A percentile compares a stretch with the other conserved stretches of the same genome.
Conservation (phyloP, 768 basidiomycete genomes). For the Austroboletus eburneus region DNA sequence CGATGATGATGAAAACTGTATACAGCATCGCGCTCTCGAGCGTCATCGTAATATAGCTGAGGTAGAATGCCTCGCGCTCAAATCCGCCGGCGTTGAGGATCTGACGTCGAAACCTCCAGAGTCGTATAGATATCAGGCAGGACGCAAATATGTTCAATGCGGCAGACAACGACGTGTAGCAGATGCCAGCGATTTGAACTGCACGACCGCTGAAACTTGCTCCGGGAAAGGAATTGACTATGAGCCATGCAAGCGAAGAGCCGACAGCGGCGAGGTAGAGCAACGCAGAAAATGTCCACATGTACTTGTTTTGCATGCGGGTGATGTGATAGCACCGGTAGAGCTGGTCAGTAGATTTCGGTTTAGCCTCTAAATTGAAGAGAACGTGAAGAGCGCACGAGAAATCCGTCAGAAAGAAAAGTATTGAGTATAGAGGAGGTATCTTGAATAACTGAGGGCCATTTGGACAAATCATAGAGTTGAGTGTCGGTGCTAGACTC, state of each 20-base stretch:
- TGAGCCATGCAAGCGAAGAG: constrained; percentile 16
- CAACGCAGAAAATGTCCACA: background rate
- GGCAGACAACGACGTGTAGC: constrained; percentile 11
- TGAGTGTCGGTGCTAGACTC: too few species aligned
- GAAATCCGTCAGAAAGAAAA: background rate
- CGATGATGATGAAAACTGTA: constrained; percentile 8
- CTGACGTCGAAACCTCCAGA: constrained; percentile 15
- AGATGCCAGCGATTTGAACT: background rate
- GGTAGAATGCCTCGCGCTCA: constrained; percentile 15
- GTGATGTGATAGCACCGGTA: constrained; percentile 23
- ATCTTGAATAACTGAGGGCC: background rate
- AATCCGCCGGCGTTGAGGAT: constrained; percentile 6
- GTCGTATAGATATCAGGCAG: constrained; percentile 10
- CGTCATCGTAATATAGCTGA: constrained; percentile 22
- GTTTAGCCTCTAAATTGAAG: background rate
- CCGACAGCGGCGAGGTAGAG: constrained; percentile 18
- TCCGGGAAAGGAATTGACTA: background rate
- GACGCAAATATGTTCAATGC: constrained; percentile 16
- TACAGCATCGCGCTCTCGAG: constrained; percentile 23
- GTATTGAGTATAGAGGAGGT: background rate
- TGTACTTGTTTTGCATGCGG: constrained; percentile 5
- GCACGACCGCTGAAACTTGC: background rate
- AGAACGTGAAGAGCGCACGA: background rate
- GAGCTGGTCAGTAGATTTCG: constrained; percentile 5
- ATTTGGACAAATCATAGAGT: background rate